A percentile compares a stretch with the other conserved stretches of the same genome.
These are phyloP conservation scores for Aspergillus luchuensis DNA, from an alignment of 2,329 filamentous ascomycete species.

Conservation along the genomic window DNA sequence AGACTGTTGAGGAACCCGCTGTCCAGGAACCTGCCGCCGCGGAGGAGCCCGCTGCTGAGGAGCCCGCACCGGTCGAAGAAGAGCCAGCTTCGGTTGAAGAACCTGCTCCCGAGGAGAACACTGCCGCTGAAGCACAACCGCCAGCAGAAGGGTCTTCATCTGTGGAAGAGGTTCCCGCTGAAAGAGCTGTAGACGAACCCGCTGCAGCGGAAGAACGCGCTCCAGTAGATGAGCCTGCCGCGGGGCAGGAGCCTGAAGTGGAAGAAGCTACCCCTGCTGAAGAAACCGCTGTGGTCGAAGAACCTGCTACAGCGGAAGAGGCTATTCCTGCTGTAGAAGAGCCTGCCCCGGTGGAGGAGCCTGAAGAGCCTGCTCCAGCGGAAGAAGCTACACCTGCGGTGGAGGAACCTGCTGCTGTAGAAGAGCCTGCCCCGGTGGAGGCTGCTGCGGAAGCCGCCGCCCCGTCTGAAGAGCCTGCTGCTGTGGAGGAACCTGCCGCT, in stretches of 20 bases:
- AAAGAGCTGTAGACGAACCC: conserved; percentile 8
- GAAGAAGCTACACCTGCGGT: background rate
- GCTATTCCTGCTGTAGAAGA: conserved; percentile 12
- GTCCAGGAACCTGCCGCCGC: background rate
- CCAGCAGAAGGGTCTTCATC: conserved; percentile 3
- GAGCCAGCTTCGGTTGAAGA: conserved; percentile 20
- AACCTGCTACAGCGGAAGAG: conserved; percentile 6
- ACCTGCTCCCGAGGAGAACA: conserved; percentile 12
- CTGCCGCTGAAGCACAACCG: conserved; percentile 23
- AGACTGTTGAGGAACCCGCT: conserved; percentile 13
- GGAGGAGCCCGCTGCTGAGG: background rate
- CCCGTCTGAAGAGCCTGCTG: conserved; percentile 6
- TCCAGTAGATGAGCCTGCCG: conserved; percentile 6
- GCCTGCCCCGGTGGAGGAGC: background rate
- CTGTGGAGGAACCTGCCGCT: conserved; percentile 8
- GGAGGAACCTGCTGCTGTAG: conserved; percentile 16
- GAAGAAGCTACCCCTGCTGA: conserved; percentile 4
- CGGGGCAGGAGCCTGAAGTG: background rate
- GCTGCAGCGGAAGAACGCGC: conserved; percentile 1
- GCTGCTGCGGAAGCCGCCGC: conserved; percentile 9
- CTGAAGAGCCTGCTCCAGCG: conserved; percentile 14
- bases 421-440: conserved; percentile 14
- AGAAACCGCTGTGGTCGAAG: conserved; percentile 7
- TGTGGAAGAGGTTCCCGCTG: conserved; percentile 18
- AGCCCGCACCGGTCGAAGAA: conserved; percentile 17